These are phyloP conservation scores for Mycosphaerelloides madeirae DNA, from an alignment of 2,329 filamentous ascomycete genomes.

Conservation along the genomic window DNA sequence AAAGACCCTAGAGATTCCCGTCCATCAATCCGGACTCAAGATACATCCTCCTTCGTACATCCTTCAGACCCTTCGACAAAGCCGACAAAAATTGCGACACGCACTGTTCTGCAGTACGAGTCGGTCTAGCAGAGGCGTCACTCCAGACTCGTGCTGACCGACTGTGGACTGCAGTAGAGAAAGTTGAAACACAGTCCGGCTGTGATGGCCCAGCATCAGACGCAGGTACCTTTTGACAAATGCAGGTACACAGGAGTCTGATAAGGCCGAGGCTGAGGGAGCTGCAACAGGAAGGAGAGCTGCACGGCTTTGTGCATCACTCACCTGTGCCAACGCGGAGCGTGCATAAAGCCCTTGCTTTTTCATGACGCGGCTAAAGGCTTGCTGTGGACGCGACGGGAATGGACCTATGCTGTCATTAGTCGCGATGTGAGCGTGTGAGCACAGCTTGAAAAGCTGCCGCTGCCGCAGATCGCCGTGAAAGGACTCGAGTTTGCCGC, in stretches of 20 bases:
- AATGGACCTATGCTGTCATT: conserved; percentile 3
- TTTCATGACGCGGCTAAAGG: background rate
- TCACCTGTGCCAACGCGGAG: background rate
- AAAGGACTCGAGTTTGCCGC: background rate
- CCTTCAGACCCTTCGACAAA: too few species aligned
- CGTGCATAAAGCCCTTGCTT: background rate
- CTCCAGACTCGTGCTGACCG: background rate
- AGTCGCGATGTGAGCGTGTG: too few species aligned
- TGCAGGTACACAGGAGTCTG: conserved; percentile 3
- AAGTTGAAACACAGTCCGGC: too few species aligned
- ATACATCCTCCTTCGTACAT: too few species aligned
- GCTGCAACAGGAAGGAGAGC: conserved; percentile 1
- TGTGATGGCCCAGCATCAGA: background rate
- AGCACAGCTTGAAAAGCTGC: too few species aligned
- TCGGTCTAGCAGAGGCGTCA: too few species aligned
- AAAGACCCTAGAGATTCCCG: too few species aligned
- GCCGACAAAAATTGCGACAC: background rate
- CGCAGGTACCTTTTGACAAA: conserved; percentile 7
- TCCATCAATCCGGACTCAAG: too few species aligned
- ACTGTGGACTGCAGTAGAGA: background rate
- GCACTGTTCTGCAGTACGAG: background rate
- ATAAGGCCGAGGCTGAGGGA: background rate
- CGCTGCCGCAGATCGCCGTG: too few species aligned
- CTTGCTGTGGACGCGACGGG: background rate
- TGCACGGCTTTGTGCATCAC: background rate